phyloP scores from a whole-genome alignment of 345 rosid species.

The Chamaenerion angustifolium region DNA sequence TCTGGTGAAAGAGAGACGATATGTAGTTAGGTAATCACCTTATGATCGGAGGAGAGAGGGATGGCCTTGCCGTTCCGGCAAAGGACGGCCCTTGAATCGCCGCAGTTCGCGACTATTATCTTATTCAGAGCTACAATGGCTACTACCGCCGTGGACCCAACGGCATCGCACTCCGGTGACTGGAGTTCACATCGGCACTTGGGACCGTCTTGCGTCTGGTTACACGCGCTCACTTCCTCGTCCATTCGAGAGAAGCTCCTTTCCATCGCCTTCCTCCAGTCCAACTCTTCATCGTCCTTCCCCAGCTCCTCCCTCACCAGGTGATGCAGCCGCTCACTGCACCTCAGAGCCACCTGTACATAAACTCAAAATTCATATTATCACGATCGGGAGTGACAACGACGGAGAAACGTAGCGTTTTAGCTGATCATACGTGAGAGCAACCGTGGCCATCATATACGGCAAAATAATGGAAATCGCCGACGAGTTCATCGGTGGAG shows the following conservation, averaged over 20 bases:
- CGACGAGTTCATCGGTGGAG: slow-evolving; percentile 5
- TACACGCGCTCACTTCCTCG: slow-evolving; percentile 20
- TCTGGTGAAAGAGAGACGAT: neutral
- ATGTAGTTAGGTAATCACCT: slow-evolving; percentile 23
- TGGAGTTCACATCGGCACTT: slow-evolving; percentile 30
- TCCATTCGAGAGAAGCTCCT: slow-evolving; percentile 30
- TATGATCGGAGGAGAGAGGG: slow-evolving; percentile 68
- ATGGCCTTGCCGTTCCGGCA: slow-evolving; percentile 53
- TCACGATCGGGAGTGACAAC: neutral
- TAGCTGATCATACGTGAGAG: slow-evolving; percentile 25
- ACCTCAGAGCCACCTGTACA: slow-evolving; percentile 24
- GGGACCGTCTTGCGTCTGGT: neutral
- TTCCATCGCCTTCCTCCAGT: slow-evolving; percentile 27
- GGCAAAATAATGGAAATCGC: slow-evolving; percentile 49
- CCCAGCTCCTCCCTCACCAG: slow-evolving; percentile 23
- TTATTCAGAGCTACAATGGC: slow-evolving; percentile 49
- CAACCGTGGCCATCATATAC: slow-evolving; percentile 38
- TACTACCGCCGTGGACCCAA: slow-evolving; percentile 77
- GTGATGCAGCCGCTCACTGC: slow-evolving; percentile 30
- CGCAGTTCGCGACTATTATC: slow-evolving; percentile 64
- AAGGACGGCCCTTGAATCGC: slow-evolving; percentile 82
- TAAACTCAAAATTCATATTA: neutral
- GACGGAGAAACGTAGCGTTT: too few relatives aligned
- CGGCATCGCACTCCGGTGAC: slow-evolving; percentile 39
- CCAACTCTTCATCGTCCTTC: slow-evolving; percentile 1